Evolutionary conservation across 441 rosid species (phyloP).

Genomic region (Syzygium syzygioides): DNA sequence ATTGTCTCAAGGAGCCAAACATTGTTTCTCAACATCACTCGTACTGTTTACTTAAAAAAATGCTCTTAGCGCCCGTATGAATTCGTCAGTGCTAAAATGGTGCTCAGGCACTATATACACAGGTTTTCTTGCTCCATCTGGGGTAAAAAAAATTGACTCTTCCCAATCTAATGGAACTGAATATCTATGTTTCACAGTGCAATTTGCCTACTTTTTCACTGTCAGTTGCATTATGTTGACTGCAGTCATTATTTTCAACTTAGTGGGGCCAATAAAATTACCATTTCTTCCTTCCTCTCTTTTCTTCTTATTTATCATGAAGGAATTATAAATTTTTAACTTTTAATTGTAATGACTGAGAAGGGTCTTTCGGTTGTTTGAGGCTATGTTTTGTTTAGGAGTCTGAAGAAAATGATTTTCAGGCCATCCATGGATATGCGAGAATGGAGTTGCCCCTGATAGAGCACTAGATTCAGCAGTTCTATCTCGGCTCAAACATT

Average conservation of each 20-base stretch:
- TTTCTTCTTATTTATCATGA: not conserved
- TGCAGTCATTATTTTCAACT: not conserved
- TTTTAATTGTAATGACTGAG: not conserved
- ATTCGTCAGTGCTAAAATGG: not conserved
- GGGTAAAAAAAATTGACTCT: not conserved
- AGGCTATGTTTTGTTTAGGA: not conserved
- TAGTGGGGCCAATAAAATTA: not conserved
- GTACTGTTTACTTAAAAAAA: not conserved
- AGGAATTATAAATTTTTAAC: not conserved
- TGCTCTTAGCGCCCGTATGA: not conserved
- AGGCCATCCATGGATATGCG: conserved; percentile 99
- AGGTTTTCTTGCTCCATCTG: not conserved
- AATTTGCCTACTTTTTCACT: not conserved
- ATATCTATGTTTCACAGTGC: not conserved
- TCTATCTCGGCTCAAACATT: conserved; percentile 91
- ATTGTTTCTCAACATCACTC: not conserved
- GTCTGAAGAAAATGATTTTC: not conserved
- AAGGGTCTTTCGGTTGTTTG: not conserved
- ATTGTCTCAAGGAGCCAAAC: not conserved
- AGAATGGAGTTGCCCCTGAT: conserved; percentile 99
- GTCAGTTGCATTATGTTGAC: not conserved
- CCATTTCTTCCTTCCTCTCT: not conserved
- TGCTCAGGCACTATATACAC: not conserved
- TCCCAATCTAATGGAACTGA: not conserved
- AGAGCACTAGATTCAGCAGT: conserved; percentile 94